Evolutionary conservation across 2,329 filamentous ascomycete species (phyloP).

Genomic region (Calonectria montana): DNA sequence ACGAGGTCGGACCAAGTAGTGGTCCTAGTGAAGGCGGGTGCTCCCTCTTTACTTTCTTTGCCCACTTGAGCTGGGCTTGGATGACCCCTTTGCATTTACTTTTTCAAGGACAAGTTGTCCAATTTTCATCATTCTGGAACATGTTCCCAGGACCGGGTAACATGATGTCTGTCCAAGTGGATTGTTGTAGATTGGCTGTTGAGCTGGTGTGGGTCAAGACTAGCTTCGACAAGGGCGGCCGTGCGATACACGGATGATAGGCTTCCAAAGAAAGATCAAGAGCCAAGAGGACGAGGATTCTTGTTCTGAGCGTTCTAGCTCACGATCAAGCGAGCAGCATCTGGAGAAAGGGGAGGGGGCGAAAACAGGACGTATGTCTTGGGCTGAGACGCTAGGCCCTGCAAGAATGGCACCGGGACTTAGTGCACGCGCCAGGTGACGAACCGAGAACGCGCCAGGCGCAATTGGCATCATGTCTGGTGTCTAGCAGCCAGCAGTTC

Average conservation of each 20-base stretch:
- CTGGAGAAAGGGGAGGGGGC: slow-evolving; percentile 1
- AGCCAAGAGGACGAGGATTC: not conserved
- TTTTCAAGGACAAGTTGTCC: not conserved
- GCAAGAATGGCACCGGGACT: slow-evolving; percentile 4
- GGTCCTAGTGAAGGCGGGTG: not conserved
- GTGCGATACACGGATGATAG: not conserved
- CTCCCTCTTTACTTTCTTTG: slow-evolving; percentile 5
- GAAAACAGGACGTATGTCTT: slow-evolving; percentile 26
- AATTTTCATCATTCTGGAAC: slow-evolving; percentile 20
- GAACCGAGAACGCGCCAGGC: slow-evolving; percentile 8
- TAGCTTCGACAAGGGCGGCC: slow-evolving; percentile 6
- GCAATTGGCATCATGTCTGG: slow-evolving; percentile 5
- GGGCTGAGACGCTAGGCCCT: slow-evolving; percentile 29
- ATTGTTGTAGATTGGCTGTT: not conserved
- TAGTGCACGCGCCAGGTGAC: slow-evolving; percentile 1
- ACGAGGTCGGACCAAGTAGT: not conserved
- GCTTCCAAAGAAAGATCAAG: not conserved
- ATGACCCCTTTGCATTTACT: not conserved
- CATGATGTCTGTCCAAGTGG: not conserved
- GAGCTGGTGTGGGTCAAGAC: not conserved
- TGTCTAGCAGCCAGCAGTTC: not conserved
- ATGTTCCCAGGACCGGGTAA: not conserved
- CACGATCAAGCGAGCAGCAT: not conserved
- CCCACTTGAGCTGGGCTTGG: not conserved
- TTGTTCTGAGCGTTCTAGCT: not conserved